phyloP scores from a whole-genome alignment of 192 early-diverging fungal genomes.

The Dissophora globulifera region DNA sequence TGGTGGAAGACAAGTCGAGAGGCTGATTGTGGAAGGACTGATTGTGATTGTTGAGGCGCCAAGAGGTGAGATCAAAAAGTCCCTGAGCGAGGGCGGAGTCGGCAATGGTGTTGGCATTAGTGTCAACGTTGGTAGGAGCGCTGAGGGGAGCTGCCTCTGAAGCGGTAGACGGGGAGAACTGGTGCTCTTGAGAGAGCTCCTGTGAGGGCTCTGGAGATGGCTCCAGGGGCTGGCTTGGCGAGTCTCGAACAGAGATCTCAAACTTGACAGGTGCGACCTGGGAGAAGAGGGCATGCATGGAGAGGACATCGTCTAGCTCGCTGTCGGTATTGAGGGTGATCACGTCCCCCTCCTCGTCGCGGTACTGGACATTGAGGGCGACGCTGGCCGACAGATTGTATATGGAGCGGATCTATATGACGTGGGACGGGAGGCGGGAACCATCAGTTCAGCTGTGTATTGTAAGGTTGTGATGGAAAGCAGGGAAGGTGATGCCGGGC shows the following conservation, averaged over 20 bases:
- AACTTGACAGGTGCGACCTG: constrained; percentile 34
- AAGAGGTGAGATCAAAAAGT: constrained; percentile 5
- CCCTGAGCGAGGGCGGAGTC: neutral
- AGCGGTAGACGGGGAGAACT: no score
- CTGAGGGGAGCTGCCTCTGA: no score
- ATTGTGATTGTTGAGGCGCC: constrained; percentile 6
- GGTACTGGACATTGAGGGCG: constrained; percentile 28
- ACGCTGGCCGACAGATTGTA: constrained; percentile 18
- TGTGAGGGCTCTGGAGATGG: neutral
- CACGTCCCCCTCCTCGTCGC: constrained; percentile 39
- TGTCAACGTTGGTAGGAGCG: no score
- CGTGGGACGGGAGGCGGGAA: no score
- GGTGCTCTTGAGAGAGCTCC: neutral
- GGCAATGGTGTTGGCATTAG: no score
- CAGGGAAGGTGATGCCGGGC: neutral
- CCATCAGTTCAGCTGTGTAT: no score
- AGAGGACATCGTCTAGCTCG: constrained; percentile 43
- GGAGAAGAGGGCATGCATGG: constrained; percentile 34
- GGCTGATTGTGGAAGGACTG: neutral
- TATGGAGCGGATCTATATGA: constrained; percentile 37
- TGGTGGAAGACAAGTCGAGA: neutral
- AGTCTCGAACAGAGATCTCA: constrained; percentile 10
- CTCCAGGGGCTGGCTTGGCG: neutral
- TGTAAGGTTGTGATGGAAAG: no score
- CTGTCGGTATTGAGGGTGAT: constrained; percentile 44